A percentile compares a stretch with the other conserved stretches of the same genome.
phyloP scores from a whole-genome alignment of 352 stramenopile genomes.

The Phytophthora tubulina region DNA sequence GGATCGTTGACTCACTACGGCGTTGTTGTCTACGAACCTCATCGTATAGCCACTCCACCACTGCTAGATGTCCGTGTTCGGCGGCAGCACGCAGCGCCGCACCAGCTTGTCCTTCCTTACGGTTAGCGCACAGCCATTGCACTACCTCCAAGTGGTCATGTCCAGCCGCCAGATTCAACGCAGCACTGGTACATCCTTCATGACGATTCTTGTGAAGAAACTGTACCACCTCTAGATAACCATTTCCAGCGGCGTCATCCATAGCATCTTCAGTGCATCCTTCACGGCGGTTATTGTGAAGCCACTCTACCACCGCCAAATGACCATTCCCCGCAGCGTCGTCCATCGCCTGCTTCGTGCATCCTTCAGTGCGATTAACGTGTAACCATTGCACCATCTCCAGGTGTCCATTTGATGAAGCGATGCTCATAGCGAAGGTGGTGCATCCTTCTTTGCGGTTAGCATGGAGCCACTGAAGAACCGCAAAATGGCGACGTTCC shows the following conservation, averaged over 20 bases:
- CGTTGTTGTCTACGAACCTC: conserved; percentile 18
- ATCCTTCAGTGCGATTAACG: conserved; percentile 20
- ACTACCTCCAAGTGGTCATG: conserved; percentile 24
- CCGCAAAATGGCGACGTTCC: conserved; percentile 8
- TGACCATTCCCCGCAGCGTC: conserved; percentile 25
- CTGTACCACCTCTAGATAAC: conserved; percentile 18
- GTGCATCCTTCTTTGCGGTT: conserved; percentile 28
- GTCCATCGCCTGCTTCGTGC: conserved; percentile 31
- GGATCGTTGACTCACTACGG: conserved; percentile 27
- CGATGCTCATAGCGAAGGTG: conserved; percentile 22
- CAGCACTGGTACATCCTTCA: conserved; percentile 30
- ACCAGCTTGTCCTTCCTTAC: conserved; percentile 22
- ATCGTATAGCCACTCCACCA: conserved; percentile 20
- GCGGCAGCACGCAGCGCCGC: conserved; percentile 16
- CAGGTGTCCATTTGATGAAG: conserved; percentile 16
- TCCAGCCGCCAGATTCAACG: conserved; percentile 19
- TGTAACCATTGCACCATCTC: conserved; percentile 23
- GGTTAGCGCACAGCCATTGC: conserved; percentile 22
- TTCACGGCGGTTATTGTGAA: conserved; percentile 29
- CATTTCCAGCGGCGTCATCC: conserved; percentile 27
- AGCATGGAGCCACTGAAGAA: conserved; percentile 25
- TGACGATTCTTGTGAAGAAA: conserved; percentile 30
- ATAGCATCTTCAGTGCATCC: conserved; percentile 30
- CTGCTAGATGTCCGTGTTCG: conserved; percentile 20
- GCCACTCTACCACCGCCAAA: conserved; percentile 25